A percentile compares a stretch with the other conserved stretches of the same genome.
These are phyloP conservation scores for Sugiyamaella lignohabitans DNA, from an alignment of 805 yeast species.

Conservation along the genomic window DNA sequence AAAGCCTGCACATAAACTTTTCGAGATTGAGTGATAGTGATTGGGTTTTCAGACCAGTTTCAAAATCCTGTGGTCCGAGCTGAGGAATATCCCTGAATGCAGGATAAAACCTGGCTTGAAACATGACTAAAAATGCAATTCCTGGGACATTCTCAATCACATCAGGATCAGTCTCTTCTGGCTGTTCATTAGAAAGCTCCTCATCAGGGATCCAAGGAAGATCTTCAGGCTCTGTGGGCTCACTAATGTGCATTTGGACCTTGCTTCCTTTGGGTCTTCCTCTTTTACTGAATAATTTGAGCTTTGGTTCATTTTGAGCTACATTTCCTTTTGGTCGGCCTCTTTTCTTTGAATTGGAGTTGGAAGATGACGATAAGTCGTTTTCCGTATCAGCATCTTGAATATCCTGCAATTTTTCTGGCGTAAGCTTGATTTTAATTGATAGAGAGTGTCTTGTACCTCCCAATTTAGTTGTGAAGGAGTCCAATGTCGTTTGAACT, in stretches of 20 bases:
- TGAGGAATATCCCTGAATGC: slow-evolving; percentile 31
- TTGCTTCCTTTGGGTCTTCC: slow-evolving; percentile 9
- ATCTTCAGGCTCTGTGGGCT: slow-evolving; percentile 27
- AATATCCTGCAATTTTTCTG: neutral
- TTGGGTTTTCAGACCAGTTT: slow-evolving; percentile 26
- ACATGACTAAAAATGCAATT: slow-evolving; percentile 29
- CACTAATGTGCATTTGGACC: slow-evolving; percentile 12
- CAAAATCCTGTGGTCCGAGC: slow-evolving; percentile 38
- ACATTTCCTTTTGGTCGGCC: neutral
- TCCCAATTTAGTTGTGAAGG: neutral
- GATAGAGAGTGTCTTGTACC: neutral
- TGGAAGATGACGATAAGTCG: neutral
- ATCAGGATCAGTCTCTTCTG: slow-evolving; percentile 17
- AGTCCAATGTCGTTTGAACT: slow-evolving; percentile 1
- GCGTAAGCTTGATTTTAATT: neutral
- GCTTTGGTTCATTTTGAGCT: neutral
- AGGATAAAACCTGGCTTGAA: slow-evolving; percentile 23
- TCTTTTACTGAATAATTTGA: neutral
- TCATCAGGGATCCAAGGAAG: slow-evolving; percentile 23
- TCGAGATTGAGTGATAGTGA: slow-evolving; percentile 25
- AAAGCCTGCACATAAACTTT: slow-evolving; percentile 29
- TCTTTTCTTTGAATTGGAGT: neutral
- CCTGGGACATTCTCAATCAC: slow-evolving; percentile 20
- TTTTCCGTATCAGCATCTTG: neutral
- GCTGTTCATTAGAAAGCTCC: slow-evolving; percentile 23